phyloP scores from a whole-genome alignment of 768 basidiomycete genomes.

The Tubosaeta sp. region DNA sequence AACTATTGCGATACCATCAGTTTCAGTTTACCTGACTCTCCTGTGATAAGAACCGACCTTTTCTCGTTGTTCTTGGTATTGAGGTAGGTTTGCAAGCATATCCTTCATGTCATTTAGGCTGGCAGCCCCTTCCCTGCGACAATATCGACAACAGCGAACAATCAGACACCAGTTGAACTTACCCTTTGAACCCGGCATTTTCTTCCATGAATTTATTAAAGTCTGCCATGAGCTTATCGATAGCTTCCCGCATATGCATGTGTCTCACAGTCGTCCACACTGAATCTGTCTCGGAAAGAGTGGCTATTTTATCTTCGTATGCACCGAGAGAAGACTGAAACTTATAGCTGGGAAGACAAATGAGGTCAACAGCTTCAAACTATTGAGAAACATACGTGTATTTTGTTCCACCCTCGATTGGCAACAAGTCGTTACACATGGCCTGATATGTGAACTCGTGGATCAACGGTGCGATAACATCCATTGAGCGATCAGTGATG shows the following conservation, averaged over 20 bases:
- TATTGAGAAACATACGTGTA: constrained; percentile 64
- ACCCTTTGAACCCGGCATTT: constrained; percentile 94
- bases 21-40: background rate
- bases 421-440: constrained; percentile 93
- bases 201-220: constrained; percentile 94
- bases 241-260: constrained; percentile 98
- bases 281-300: constrained; percentile 79
- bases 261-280: constrained; percentile 94
- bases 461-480: constrained; percentile 81
- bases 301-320: constrained; percentile 85
- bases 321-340: constrained; percentile 86
- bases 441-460: constrained; percentile 99
- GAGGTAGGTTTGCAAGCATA: constrained; percentile 92
- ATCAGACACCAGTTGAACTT: constrained; percentile 20
- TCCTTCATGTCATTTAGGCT: constrained; percentile 98
- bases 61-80: constrained; percentile 93
- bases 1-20: constrained; percentile 50
- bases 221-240: constrained; percentile 94
- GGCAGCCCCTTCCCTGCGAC: constrained; percentile 66
- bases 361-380: constrained; percentile 5
- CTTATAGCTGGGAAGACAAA: constrained; percentile 60
- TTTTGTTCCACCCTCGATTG: constrained; percentile 78
- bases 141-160: constrained; percentile 1
- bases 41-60: constrained; percentile 50
- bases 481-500: constrained; percentile 96